Base-by-base conservation (phyloP, 225 moss, liverwort and hornwort species). In the Straminergon stramineum region DNA sequence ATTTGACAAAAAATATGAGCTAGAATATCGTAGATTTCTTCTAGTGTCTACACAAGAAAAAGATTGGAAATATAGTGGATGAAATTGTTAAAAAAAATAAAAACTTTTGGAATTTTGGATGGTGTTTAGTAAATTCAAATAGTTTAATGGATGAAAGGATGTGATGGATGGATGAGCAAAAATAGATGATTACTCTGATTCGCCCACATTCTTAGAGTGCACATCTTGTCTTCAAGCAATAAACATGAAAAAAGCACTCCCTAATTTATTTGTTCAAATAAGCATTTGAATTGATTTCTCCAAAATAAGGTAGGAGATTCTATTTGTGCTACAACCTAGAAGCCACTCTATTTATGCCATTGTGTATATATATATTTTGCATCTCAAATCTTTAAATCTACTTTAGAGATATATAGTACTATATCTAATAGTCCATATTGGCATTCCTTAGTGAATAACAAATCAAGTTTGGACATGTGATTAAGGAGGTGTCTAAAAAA, bases 141-240 rank as follows among this genome's bases (percentile, higher is more conserved):
- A 48, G 17, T 30, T 75, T 75, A 11, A 11, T 75, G 2, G 31
- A 75, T 48, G 31, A 48, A 75, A 75, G 17, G 1, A 30, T 18
- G 27, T 74, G 17, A 30, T 30, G 6, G 27, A 18, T 0, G 0
- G 3, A 48, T 31, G 48, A 48, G 2, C 10, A 48, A 48, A 30
- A 48, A 18, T 17, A 48, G 31, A 48, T 31, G 30, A 75, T 48
- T 75, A 16, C 3, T 75, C 18, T 30, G 11, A 18, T 6, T 0
- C 11, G 5, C 1, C 3, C 0, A 75, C 11, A 48, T 75, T 30
- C 3, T 10, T 4, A 45, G 75, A 31, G 11, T 45, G 17, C 9
- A 45, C 30, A 5, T 28, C 1, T 0, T 2, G 0, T 45, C 10
- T 30, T 3, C 3, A 12, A 74, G 2, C 0, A 3, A 10, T 6